Conservation (phyloP, 306 rosid genomes). For the Cicer judaicum region DNA sequence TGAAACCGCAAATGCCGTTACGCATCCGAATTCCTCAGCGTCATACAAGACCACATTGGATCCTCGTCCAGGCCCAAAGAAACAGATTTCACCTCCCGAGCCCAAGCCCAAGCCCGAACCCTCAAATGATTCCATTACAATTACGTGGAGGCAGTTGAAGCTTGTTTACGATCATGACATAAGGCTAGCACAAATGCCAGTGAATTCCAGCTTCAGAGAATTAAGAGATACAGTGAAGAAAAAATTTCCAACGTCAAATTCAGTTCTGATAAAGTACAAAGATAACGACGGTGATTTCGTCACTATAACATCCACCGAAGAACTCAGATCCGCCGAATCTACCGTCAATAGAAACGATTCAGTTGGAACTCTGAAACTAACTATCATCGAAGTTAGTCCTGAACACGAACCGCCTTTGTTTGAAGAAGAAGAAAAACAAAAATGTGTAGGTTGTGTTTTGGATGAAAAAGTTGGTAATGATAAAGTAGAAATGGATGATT, state of each 20-base stretch:
- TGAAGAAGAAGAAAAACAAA: constrained; percentile 73
- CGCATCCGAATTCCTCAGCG: not conserved
- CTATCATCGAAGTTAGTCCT: constrained; percentile 80
- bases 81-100: not conserved
- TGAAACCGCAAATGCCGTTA: not conserved
- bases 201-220: constrained; percentile 50
- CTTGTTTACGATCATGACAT: constrained; percentile 81
- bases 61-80: not conserved
- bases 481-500: constrained; percentile 94
- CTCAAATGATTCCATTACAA: not conserved
- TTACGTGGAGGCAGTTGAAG: constrained; percentile 34
- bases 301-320: constrained; percentile 83
- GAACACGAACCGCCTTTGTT: constrained; percentile 84
- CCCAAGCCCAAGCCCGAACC: not conserved
- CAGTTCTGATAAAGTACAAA: constrained; percentile 83
- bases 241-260: constrained; percentile 78
- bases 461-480: not conserved
- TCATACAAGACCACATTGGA: not conserved
- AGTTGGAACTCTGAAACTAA: constrained; percentile 72
- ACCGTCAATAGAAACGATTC: constrained; percentile 63
- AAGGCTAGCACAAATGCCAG: constrained; percentile 82
- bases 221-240: constrained; percentile 73
- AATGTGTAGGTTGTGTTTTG: not conserved
- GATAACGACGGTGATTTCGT: constrained; percentile 89
- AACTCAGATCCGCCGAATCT: constrained; percentile 85